phyloP scores from a whole-genome alignment of 768 basidiomycete species.

The Hortiboletus flavorubellus region DNA sequence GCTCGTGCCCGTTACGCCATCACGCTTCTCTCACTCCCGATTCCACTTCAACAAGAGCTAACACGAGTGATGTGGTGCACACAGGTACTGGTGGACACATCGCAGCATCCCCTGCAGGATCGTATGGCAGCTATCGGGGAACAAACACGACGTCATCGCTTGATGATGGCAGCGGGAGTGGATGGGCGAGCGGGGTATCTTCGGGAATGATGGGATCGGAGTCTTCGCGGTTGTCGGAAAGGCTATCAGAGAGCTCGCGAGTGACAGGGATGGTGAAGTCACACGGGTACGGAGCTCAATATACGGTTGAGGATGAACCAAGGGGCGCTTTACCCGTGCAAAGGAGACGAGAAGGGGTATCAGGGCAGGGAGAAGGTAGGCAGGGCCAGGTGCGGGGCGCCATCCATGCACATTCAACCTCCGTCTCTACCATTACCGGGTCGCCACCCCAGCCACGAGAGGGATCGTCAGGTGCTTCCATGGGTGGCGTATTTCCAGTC shows the following conservation, averaged over 20 bases:
- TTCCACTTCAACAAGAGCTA: conserved; percentile 5
- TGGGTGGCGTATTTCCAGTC: neutral
- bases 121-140: conserved; percentile 21
- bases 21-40: neutral
- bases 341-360: neutral
- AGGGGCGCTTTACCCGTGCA: neutral
- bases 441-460: conserved; percentile 14
- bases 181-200: conserved; percentile 13
- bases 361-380: neutral
- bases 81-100: conserved; percentile 18
- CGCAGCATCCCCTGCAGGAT: conserved; percentile 22
- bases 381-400: neutral
- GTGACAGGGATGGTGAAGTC: neutral
- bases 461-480: neutral
- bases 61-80: neutral
- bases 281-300: neutral
- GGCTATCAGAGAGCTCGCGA: neutral
- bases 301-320: neutral
- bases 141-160: conserved; percentile 21
- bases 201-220: conserved; percentile 9
- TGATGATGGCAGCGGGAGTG: conserved; percentile 13
- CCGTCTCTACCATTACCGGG: conserved; percentile 24
- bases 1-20: neutral
- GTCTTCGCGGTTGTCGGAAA: conserved; percentile 10
- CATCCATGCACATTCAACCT: conserved; percentile 22